These are phyloP conservation scores for Solanum corneliomulleri DNA, from an alignment of 257 asterid genomes.

Conservation along the genomic window DNA sequence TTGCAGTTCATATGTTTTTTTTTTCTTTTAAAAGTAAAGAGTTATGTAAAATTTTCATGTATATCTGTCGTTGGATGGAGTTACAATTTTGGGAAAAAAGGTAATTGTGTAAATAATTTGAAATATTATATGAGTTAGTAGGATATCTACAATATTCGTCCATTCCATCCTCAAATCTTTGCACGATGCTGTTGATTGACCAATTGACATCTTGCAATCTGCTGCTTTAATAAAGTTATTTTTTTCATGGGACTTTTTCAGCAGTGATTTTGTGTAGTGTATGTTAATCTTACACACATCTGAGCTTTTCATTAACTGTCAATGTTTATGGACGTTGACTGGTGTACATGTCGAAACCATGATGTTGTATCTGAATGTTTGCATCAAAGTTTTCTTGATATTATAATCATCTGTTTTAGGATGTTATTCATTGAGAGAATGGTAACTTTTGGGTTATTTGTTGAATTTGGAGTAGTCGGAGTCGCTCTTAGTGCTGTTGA, in stretches of 20 bases:
- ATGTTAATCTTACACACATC: not conserved
- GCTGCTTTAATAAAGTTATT: not conserved
- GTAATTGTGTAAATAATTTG: not conserved
- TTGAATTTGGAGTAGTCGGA: not conserved
- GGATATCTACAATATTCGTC: not conserved
- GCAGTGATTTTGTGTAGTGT: not conserved
- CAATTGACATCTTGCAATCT: not conserved
- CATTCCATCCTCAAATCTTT: not conserved
- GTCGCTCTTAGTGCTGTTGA: not conserved
- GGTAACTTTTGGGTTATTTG: not conserved
- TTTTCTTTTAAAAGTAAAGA: not conserved
- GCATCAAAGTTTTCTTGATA: not conserved
- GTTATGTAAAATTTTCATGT: not conserved
- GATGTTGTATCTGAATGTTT: not conserved
- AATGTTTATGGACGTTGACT: not conserved
- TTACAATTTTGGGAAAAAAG: not conserved
- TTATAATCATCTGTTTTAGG: not conserved
- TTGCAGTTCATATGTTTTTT: slow-evolving; percentile 3
- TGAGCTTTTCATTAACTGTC: not conserved
- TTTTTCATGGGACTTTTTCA: not conserved
- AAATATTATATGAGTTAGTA: not conserved
- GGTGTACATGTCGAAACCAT: not conserved
- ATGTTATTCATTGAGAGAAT: not conserved
- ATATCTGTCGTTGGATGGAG: not conserved
- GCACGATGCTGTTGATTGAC: not conserved